Evolutionary conservation across 352 stramenopile species (phyloP).

Genomic region (Globisporangium paroecandrum): DNA sequence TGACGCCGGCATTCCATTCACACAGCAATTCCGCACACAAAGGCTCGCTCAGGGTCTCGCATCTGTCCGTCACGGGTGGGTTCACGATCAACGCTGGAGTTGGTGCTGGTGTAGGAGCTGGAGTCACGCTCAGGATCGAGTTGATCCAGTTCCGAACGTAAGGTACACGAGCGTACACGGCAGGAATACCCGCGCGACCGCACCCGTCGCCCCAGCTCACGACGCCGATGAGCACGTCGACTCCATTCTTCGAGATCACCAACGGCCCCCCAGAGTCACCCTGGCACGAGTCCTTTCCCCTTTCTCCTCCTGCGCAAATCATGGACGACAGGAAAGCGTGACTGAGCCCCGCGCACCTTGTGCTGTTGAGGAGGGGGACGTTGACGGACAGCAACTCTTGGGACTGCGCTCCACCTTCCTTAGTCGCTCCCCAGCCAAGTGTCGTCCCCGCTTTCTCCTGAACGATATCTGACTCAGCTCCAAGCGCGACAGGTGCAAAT

Average conservation of each 20-base stretch:
- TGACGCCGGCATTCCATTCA: not conserved
- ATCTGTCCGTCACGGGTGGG: not conserved
- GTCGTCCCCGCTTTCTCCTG: not conserved
- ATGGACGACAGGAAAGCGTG: slow-evolving; percentile 19
- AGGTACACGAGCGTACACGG: slow-evolving; percentile 50
- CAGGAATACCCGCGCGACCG: slow-evolving; percentile 29
- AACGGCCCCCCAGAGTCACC: slow-evolving; percentile 53
- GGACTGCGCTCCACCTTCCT: slow-evolving; percentile 21
- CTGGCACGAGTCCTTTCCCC: slow-evolving; percentile 56
- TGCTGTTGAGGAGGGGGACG: slow-evolving; percentile 42
- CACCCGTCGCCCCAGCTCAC: slow-evolving; percentile 64
- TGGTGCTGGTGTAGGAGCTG: not conserved
- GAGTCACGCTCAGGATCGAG: not conserved
- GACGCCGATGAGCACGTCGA: slow-evolving; percentile 44
- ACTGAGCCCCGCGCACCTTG: slow-evolving; percentile 19
- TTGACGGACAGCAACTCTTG: slow-evolving; percentile 37
- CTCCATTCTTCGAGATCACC: slow-evolving; percentile 21
- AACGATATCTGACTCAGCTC: slow-evolving; percentile 20
- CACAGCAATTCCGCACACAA: not conserved
- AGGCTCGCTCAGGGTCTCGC: not conserved
- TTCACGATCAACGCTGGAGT: not conserved
- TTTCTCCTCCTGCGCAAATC: slow-evolving; percentile 52
- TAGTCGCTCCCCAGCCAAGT: slow-evolving; percentile 31
- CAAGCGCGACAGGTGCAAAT: slow-evolving; percentile 31
- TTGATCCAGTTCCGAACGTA: not conserved